Base-by-base conservation (phyloP, 257 asterid genomes). In the Rehmannia glutinosa region DNA sequence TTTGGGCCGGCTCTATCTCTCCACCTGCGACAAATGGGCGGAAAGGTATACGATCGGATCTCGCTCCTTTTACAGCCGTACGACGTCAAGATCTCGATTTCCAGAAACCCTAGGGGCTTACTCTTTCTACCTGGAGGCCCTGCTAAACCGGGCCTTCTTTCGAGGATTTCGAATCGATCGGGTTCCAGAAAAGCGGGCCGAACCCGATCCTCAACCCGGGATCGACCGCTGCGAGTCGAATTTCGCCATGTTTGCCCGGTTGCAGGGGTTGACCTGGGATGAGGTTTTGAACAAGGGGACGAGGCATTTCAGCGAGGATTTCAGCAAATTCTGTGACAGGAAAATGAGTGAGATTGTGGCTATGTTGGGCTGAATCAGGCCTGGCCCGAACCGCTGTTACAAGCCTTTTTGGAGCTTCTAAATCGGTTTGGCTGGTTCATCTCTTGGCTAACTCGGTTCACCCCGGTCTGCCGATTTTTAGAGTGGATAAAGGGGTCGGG, bases 331-430 rank as follows among this genome's bases (percentile, higher is more conserved):
- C 56, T 91, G 99, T 33, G 99, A 94, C 28, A 67, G 97, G 77
- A 94, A 94, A 57, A 94, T 94, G 99, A 94, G 95, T 61, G 97
- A 88, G 64, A 81, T 88, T 70, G 99, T 94, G 62, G 95, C 95
- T 8, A 74, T 94, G 93, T 46, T 94, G 35, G 96, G 96, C 2
- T 91, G 99, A 94, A 81, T 70, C 74, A 91, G 43, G 99, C 99
- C 5, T 94, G 99, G 99, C 91, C 97, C 13, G 99, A 94, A 56
- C 96, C 90, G 21, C 85, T 94, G 0, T 41, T 94, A 77, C 99
- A 91, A 45, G 81, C 97, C 23, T 94, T 94, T 33, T 94, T 42
- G 81, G 82, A n/a, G 97, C 99, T 5, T 91, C 97, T 0, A 94
- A 91, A 28, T 83, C 96, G 0, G 91, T 94, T 35, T 94, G 97